These are phyloP conservation scores for Fomitopsis pulvina DNA, from an alignment of 768 basidiomycete genomes.

Conservation along the genomic window DNA sequence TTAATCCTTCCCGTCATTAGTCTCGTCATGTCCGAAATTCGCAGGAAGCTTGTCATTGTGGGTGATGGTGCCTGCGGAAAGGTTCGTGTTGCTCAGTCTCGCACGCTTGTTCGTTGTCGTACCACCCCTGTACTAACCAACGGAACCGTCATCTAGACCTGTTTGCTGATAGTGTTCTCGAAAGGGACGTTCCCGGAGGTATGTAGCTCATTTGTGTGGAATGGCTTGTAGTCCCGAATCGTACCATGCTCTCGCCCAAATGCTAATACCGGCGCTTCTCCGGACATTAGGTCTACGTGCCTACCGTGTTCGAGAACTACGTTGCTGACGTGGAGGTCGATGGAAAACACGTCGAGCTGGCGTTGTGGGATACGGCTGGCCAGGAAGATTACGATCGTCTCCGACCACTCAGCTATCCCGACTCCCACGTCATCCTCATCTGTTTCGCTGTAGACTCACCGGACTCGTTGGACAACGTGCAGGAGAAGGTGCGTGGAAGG, in stretches of 20 bases:
- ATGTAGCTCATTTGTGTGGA: slow-evolving; percentile 15
- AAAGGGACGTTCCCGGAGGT: slow-evolving; percentile 97
- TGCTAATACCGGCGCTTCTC: slow-evolving; percentile 9
- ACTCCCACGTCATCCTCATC: slow-evolving; percentile 99
- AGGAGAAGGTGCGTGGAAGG: slow-evolving; percentile 97
- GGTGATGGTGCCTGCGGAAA: slow-evolving; percentile 98
- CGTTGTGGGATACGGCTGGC: slow-evolving; percentile 98
- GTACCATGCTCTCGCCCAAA: slow-evolving; percentile 2
- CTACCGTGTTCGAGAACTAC: slow-evolving; percentile 99
- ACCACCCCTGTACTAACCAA: slow-evolving; percentile 9
- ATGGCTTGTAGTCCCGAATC: background rate
- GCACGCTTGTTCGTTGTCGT: slow-evolving; percentile 8
- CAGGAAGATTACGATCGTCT: slow-evolving; percentile 95
- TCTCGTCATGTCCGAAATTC: slow-evolving; percentile 83
- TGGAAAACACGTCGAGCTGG: slow-evolving; percentile 96
- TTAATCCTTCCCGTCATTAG: slow-evolving; percentile 1
- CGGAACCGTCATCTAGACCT: slow-evolving; percentile 48
- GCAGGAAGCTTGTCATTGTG: slow-evolving; percentile 98
- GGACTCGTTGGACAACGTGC: slow-evolving; percentile 98
- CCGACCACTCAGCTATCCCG: slow-evolving; percentile 88
- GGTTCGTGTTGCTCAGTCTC: slow-evolving; percentile 33
- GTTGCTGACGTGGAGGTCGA: slow-evolving; percentile 99
- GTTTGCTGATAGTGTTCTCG: slow-evolving; percentile 92
- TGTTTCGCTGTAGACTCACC: slow-evolving; percentile 98
- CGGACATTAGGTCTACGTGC: slow-evolving; percentile 82